Evolutionary conservation across 2,329 filamentous ascomycete species (phyloP).

Genomic region (Aschersonia sp.): DNA sequence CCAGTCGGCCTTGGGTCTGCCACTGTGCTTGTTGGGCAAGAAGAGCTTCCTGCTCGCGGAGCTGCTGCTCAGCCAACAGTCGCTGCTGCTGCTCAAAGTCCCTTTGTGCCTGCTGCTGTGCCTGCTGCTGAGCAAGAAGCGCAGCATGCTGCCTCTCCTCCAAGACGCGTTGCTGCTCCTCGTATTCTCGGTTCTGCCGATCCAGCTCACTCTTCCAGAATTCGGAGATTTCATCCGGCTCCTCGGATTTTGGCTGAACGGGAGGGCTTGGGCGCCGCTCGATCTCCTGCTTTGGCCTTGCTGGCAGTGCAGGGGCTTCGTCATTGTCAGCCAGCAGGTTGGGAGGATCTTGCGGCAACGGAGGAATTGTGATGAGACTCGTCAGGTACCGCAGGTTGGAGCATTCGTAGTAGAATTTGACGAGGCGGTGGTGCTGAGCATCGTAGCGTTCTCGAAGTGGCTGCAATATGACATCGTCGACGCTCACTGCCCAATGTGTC

Average conservation of each 20-base stretch:
- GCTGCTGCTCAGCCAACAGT: conserved; percentile 73
- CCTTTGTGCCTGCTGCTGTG: conserved; percentile 69
- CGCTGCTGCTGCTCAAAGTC: conserved; percentile 97
- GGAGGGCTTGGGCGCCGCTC: conserved; percentile 56
- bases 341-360: conserved; percentile 85
- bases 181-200: conserved; percentile 85
- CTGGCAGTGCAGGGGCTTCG: conserved; percentile 66
- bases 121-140: conserved; percentile 66
- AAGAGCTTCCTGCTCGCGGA: conserved; percentile 79
- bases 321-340: conserved; percentile 80
- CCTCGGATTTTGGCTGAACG: conserved; percentile 52
- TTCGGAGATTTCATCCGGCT: conserved; percentile 89
- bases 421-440: conserved; percentile 88
- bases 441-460: conserved; percentile 82
- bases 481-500: conserved; percentile 47
- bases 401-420: conserved; percentile 98
- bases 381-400: conserved; percentile 95
- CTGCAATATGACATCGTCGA: conserved; percentile 82
- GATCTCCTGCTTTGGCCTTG: conserved; percentile 62
- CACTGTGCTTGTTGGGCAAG: conserved; percentile 78
- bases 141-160: conserved; percentile 77
- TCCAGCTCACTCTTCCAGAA: conserved; percentile 95
- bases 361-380: conserved; percentile 89
- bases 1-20: conserved; percentile 90
- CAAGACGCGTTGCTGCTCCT: conserved; percentile 79